A percentile compares a stretch with the other conserved stretches of the same genome.
Conservation (phyloP, 768 basidiomycete genomes). For the Solioccasus polychromus region DNA sequence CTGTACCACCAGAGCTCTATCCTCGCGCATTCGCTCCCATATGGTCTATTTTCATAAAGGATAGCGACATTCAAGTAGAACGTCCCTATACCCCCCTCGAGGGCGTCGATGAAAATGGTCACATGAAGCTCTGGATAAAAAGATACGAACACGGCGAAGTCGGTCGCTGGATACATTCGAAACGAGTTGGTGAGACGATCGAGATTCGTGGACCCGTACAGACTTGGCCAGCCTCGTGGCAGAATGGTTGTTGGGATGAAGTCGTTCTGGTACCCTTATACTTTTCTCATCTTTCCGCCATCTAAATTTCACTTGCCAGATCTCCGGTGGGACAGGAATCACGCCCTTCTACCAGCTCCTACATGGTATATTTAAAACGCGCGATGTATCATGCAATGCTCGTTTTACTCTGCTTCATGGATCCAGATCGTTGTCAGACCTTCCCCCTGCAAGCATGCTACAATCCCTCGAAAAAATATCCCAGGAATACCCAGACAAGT, state of each 20-base stretch:
- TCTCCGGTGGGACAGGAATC: constrained; percentile 86
- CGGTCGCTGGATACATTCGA: constrained; percentile 77
- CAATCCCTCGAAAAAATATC: constrained; percentile 50
- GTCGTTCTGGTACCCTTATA: constrained; percentile 55
- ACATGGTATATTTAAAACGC: constrained; percentile 45
- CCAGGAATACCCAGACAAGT: constrained; percentile 47
- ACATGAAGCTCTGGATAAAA: constrained; percentile 80
- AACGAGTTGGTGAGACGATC: constrained; percentile 59
- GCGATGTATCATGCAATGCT: constrained; percentile 34
- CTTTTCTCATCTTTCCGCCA: neutral
- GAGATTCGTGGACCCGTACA: constrained; percentile 75
- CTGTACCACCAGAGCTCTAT: constrained; percentile 44
- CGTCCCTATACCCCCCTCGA: constrained; percentile 80
- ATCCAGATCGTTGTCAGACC: constrained; percentile 55
- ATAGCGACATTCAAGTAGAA: constrained; percentile 87
- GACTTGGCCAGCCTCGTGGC: constrained; percentile 52
- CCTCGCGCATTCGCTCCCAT: constrained; percentile 40
- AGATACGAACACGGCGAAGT: constrained; percentile 78
- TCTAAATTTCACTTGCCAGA: constrained; percentile 40
- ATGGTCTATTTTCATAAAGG: constrained; percentile 80
- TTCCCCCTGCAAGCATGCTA: constrained; percentile 67
- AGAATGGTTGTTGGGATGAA: constrained; percentile 69
- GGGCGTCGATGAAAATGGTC: constrained; percentile 63
- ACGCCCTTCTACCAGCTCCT: constrained; percentile 83
- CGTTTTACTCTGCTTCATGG: constrained; percentile 74